Evolutionary conservation across 1,284 basidiomycete species (phyloP), one percentile per base, ranked within the genome.

Genomic region (Hymenochaete sp.): DNA sequence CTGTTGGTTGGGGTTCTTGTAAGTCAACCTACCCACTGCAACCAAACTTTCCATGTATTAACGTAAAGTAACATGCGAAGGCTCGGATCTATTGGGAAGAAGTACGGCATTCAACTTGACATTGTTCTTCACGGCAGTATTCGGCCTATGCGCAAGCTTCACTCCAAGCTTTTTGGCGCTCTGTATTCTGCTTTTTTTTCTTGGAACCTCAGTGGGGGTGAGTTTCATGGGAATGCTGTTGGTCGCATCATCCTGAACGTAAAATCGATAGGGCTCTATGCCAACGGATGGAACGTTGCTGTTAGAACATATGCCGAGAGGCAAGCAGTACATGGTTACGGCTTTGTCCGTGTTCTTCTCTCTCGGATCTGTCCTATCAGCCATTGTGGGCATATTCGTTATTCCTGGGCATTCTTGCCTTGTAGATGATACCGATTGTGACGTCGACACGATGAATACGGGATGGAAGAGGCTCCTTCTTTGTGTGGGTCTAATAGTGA

Each of bases 301-400:
- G 42, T 73, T 97, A 3, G 95, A 98, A 61, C 93, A 96, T 57
- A 82, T 97, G 66, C 95, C 95, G 0, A 80, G 84, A 54, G 77
- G 79, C 14, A 93, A 93, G 56, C 83, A 93, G 57, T 93, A 93
- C 60, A 79, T 97, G 27, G 82, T 98, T 39, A 98, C 93, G 0
- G 88, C 87, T 0, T 75, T 98, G n/a, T 95, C 91, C 4, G 79
- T 96, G 16, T 98, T 98, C 70, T 96, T 96, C 68, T 93, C 90
- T 2, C 67, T 95, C 38, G 93, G 93, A 33, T 81, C 92, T 0
- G 89, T 96, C 21, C 61, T 95, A 5, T 72, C 89, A 2, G 89
- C 92, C 0, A 60, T 89, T 7, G 76, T 92, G 28, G 88, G 79
- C 24, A 73, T 92, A 25, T 48, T 83, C 24, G 72, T 93, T 39